These are phyloP conservation scores for Candida anutae DNA, from an alignment of 1,139 yeast genomes.

Conservation along the genomic window DNA sequence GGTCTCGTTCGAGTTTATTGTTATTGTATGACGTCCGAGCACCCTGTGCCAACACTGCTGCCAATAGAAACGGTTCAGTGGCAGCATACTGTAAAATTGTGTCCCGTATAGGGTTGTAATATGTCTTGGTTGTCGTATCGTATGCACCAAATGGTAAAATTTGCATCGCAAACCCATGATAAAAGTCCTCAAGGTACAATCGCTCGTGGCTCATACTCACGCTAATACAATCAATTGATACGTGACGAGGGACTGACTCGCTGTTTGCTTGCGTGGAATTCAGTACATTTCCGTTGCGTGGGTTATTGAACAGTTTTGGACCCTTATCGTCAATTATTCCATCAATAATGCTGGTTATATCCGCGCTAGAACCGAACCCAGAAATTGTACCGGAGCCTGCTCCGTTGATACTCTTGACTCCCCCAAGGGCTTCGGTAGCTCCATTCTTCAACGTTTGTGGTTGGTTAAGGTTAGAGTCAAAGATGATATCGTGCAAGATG, in stretches of 20 bases:
- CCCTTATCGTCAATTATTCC: not conserved
- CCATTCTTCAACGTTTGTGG: too few species aligned
- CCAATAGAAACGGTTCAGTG: slow-evolving; percentile 52
- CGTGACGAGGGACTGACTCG: slow-evolving; percentile 17
- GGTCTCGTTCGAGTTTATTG: slow-evolving; percentile 43
- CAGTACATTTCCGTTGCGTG: not conserved
- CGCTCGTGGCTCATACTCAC: slow-evolving; percentile 34
- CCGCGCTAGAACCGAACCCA: not conserved
- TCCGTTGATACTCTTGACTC: too few species aligned
- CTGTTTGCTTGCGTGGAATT: not conserved
- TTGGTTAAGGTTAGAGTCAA: slow-evolving; percentile 20
- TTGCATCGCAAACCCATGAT: slow-evolving; percentile 48
- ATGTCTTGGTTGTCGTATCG: slow-evolving; percentile 20
- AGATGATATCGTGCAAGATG: slow-evolving; percentile 34
- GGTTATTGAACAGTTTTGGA: too few species aligned
- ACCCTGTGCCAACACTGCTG: slow-evolving; percentile 69
- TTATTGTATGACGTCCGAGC: slow-evolving; percentile 48
- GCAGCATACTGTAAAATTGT: slow-evolving; percentile 53
- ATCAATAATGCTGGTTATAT: not conserved
- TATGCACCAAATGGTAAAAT: slow-evolving; percentile 59
- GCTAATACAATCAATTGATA: slow-evolving; percentile 29
- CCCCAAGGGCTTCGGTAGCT: too few species aligned
- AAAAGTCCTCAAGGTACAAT: slow-evolving; percentile 49
- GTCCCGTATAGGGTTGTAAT: slow-evolving; percentile 57
- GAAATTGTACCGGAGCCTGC: too few species aligned